Percentiles rank a stretch among this genome's conserved stretches.
Evolutionary conservation across 1,284 basidiomycete species (phyloP).

Genomic region (Trichosporon coremiiforme): DNA sequence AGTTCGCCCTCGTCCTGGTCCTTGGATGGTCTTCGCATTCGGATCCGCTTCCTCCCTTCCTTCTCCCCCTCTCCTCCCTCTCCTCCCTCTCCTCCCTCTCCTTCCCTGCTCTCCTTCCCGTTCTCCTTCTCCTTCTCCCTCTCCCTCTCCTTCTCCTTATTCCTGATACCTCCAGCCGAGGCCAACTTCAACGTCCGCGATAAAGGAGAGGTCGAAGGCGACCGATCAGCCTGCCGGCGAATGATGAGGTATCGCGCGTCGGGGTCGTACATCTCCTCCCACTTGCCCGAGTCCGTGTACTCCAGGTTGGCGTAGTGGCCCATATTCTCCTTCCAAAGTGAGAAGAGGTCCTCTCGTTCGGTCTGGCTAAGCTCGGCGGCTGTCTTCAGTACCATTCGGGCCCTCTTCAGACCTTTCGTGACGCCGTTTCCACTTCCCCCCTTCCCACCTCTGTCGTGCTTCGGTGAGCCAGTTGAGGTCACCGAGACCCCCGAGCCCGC

Average conservation of each 20-base stretch:
- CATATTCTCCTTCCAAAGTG: constrained; percentile 47
- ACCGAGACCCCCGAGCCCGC: constrained; percentile 4
- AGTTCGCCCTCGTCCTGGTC: constrained; percentile 29
- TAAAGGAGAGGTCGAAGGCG: not conserved
- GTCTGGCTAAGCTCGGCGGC: constrained; percentile 26
- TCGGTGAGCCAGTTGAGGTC: not conserved
- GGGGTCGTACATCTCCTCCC: constrained; percentile 51
- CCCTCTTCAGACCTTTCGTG: not conserved
- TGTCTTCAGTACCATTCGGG: constrained; percentile 25
- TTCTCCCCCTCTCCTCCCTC: constrained; percentile 26
- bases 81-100: constrained; percentile 10
- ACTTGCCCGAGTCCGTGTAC: constrained; percentile 38
- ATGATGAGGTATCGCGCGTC: constrained; percentile 42
- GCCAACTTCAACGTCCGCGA: not conserved
- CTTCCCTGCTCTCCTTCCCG: constrained; percentile 12
- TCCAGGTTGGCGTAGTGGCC: constrained; percentile 37
- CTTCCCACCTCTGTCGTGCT: not conserved
- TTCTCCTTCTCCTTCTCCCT: constrained; percentile 27
- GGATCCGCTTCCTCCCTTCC: constrained; percentile 17
- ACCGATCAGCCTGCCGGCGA: not conserved
- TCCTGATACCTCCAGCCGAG: not conserved
- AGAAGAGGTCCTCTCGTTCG: constrained; percentile 37
- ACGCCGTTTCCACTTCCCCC: not conserved
- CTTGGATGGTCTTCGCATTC: not conserved
- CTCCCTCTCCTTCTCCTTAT: not conserved